These are phyloP conservation scores for Dunaliella salina DNA, from an alignment of 163 green algal genomes.

Conservation along the genomic window DNA sequence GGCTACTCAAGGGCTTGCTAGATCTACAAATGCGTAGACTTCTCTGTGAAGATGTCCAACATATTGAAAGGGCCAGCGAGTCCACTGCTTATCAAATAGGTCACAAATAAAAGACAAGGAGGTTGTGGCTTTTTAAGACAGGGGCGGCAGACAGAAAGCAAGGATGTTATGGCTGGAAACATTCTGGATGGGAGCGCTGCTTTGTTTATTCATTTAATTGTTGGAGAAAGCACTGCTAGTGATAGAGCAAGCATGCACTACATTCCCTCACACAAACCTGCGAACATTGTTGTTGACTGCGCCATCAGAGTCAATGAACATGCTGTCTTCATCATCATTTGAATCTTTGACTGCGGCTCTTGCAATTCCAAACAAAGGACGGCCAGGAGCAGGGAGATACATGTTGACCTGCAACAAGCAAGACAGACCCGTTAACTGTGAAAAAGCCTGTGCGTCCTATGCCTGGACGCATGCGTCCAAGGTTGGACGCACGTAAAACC, in stretches of 20 bases:
- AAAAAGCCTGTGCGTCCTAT: background rate
- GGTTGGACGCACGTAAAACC: background rate
- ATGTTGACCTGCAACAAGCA: conserved; percentile 31
- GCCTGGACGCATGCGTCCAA: background rate
- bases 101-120: too few species aligned
- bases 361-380: conserved; percentile 38
- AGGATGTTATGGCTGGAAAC: background rate
- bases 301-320: background rate
- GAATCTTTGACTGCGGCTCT: conserved; percentile 57
- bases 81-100: too few species aligned
- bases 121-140: too few species aligned
- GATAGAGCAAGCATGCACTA: background rate
- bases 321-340: conserved; percentile 33
- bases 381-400: conserved; percentile 33
- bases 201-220: too few species aligned
- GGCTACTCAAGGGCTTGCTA: background rate
- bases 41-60: too few species aligned
- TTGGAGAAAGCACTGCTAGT: background rate
- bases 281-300: background rate
- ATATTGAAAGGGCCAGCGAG: too few species aligned
- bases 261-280: background rate
- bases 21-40: background rate
- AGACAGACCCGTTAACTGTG: background rate
- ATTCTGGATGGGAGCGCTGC: too few species aligned
- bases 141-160: background rate